Percentiles rank a stretch among this genome's conserved stretches.
Evolutionary conservation across 73 alveolate species (phyloP).

Genomic region (Paraurostyla sp.): DNA sequence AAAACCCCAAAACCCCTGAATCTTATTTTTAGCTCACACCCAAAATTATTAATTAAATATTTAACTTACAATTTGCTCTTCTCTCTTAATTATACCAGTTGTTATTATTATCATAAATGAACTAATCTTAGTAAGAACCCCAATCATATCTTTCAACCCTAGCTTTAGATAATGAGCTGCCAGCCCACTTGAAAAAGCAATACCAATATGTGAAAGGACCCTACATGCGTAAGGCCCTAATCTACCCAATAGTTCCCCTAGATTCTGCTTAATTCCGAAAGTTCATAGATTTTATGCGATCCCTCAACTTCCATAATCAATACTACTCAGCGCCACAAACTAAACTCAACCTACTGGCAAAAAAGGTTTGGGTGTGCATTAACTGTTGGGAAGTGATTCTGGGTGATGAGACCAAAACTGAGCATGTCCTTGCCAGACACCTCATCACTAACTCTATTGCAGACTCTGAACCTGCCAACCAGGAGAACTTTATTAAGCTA

Average conservation of each 20-base stretch:
- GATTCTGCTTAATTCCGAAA: constrained; percentile 57
- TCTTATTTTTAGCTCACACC: too few relatives aligned
- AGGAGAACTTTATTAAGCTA: constrained; percentile 28
- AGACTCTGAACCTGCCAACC: constrained; percentile 52
- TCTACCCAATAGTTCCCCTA: constrained; percentile 60
- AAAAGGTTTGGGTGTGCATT: constrained; percentile 60
- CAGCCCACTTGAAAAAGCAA: not conserved
- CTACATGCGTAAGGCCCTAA: constrained; percentile 28
- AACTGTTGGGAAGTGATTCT: constrained; percentile 64
- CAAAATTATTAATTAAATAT: too few relatives aligned
- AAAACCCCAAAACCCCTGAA: too few relatives aligned
- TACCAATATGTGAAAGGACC: constrained; percentile 42
- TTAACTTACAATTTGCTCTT: too few relatives aligned
- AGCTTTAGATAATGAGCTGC: constrained; percentile 46
- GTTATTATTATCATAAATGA: too few relatives aligned
- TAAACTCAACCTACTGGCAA: constrained; percentile 23
- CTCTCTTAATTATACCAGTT: too few relatives aligned
- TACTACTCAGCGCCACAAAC: constrained; percentile 50
- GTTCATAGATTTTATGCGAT: constrained; percentile 46
- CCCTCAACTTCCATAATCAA: constrained; percentile 50
- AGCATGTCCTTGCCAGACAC: constrained; percentile 59
- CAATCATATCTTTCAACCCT: not conserved
- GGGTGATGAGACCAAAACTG: constrained; percentile 47
- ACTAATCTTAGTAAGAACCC: too few relatives aligned
- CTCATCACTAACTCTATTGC: constrained; percentile 40